phyloP scores from a whole-genome alignment of 768 basidiomycete genomes.

The Russula olivacea region DNA sequence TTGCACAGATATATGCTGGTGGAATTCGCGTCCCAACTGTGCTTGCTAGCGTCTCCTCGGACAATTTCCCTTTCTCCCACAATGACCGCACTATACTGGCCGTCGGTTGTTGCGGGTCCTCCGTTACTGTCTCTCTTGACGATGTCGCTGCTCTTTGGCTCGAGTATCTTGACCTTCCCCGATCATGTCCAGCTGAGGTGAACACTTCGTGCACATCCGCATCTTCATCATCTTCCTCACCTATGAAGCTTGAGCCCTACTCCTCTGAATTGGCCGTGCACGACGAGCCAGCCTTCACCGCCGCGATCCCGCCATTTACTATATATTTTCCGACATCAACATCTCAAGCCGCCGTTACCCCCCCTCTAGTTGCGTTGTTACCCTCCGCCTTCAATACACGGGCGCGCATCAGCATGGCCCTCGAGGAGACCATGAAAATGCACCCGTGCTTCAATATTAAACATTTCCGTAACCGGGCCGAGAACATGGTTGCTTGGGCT shows the following conservation, averaged over 20 bases:
- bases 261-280: constrained; percentile 13
- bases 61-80: constrained; percentile 28
- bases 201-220: constrained; percentile 12
- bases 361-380: constrained; percentile 36
- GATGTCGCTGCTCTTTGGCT: constrained; percentile 60
- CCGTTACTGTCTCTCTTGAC: constrained; percentile 49
- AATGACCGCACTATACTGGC: constrained; percentile 39
- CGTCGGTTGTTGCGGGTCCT: constrained; percentile 37
- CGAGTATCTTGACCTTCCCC: constrained; percentile 40
- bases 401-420: constrained; percentile 35
- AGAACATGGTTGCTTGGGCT: constrained; percentile 41
- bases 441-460: constrained; percentile 48
- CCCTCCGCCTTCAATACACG: constrained; percentile 37
- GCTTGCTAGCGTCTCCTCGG: constrained; percentile 11
- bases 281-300: constrained; percentile 27
- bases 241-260: constrained; percentile 22
- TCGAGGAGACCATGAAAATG: constrained; percentile 41
- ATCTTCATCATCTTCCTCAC: constrained; percentile 20
- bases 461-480: constrained; percentile 41
- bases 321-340: constrained; percentile 23
- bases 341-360: constrained; percentile 34
- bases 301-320: constrained; percentile 10
- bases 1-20: constrained; percentile 40
- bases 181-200: constrained; percentile 27
- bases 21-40: constrained; percentile 18